These are phyloP conservation scores for Endocarpon pusillum DNA, from an alignment of 495 filamentous ascomycete genomes.

Conservation along the genomic window DNA sequence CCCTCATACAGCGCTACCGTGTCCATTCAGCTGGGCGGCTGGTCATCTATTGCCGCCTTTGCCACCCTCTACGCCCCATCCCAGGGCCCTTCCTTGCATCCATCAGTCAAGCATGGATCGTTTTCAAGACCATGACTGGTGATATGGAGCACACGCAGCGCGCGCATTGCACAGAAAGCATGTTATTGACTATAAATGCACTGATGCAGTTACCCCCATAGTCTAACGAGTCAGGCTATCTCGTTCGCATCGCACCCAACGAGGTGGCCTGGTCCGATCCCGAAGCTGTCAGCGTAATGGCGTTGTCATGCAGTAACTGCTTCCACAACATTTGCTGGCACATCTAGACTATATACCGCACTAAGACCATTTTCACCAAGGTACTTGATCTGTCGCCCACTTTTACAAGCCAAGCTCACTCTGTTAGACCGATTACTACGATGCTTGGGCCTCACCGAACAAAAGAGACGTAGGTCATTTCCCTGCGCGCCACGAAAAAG, in stretches of 20 bases:
- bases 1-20: too few relatives aligned
- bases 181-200: too few relatives aligned
- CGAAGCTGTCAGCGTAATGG: slow-evolving; percentile 11
- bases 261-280: slow-evolving; percentile 14
- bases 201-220: too few relatives aligned
- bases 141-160: slow-evolving; percentile 7
- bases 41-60: slow-evolving; percentile 8
- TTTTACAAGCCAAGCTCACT: not conserved
- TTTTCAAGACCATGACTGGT: slow-evolving; percentile 3
- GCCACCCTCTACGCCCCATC: slow-evolving; percentile 8
- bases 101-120: slow-evolving; percentile 7
- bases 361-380: too few relatives aligned
- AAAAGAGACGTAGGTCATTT: slow-evolving; percentile 9
- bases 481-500: slow-evolving; percentile 11
- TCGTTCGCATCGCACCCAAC: slow-evolving; percentile 15
- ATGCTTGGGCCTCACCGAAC: slow-evolving; percentile 5
- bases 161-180: slow-evolving; percentile 9
- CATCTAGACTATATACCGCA: slow-evolving; percentile 10
- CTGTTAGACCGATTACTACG: slow-evolving; percentile 11
- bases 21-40: too few relatives aligned
- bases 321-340: too few relatives aligned
- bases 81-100: slow-evolving; percentile 10
- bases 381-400: slow-evolving; percentile 1
- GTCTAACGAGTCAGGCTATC: too few relatives aligned
- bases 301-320: too few relatives aligned